A percentile compares a stretch with the other conserved stretches of the same genome.
phyloP scores from a whole-genome alignment of 805 yeast species.

The Sugiyamaella qingdaonensis region DNA sequence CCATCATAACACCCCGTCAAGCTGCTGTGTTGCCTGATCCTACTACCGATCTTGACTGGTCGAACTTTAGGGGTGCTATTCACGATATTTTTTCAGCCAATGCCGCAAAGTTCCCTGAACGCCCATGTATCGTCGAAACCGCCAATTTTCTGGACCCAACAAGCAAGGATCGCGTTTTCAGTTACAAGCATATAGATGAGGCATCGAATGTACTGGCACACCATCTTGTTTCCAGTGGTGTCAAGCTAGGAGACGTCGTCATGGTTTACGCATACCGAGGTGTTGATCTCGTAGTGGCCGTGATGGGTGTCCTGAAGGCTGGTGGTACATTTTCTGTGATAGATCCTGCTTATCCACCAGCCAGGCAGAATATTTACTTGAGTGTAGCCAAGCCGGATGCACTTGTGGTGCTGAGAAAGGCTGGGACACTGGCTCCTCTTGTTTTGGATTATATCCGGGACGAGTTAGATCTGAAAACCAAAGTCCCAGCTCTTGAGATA shows the following conservation, averaged over 20 bases:
- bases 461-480: constrained; percentile 67
- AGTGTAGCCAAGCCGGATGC: constrained; percentile 93
- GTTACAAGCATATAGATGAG: constrained; percentile 82
- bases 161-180: constrained; percentile 64
- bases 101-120: constrained; percentile 78
- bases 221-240: constrained; percentile 74
- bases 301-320: constrained; percentile 95
- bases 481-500: constrained; percentile 73
- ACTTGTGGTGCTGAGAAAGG: constrained; percentile 82
- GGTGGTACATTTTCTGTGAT: constrained; percentile 98
- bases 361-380: constrained; percentile 89
- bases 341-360: constrained; percentile 99
- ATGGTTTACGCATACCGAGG: constrained; percentile 98
- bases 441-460: constrained; percentile 74
- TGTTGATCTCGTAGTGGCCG: constrained; percentile 94
- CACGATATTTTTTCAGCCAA: constrained; percentile 92
- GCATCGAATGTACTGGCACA: constrained; percentile 93
- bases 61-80: constrained; percentile 87
- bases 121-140: constrained; percentile 91
- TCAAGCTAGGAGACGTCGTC: constrained; percentile 87
- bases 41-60: constrained; percentile 81
- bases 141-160: constrained; percentile 48
- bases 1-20: constrained; percentile 68
- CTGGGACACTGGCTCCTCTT: constrained; percentile 72
- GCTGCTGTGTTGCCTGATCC: constrained; percentile 74